phyloP scores from a whole-genome alignment of 805 yeast species.

The Cyberlindnera maritima region DNA sequence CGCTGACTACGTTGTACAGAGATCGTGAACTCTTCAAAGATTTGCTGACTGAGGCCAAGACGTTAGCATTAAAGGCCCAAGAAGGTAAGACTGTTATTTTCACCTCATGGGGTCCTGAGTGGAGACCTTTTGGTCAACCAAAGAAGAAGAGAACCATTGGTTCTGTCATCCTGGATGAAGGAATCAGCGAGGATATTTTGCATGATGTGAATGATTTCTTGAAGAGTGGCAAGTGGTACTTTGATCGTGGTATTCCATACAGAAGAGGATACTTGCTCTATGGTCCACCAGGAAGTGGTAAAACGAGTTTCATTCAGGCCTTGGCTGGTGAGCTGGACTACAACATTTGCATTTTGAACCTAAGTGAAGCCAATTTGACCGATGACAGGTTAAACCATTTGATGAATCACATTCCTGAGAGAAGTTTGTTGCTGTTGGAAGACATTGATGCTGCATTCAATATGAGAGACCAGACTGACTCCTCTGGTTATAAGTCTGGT shows the following conservation, averaged over 20 bases:
- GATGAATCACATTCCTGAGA: conserved; percentile 93
- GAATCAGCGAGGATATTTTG: conserved; percentile 63
- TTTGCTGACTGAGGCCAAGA: conserved; percentile 79
- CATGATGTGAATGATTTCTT: conserved; percentile 80
- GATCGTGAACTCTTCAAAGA: conserved; percentile 71
- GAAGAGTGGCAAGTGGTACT: conserved; percentile 83
- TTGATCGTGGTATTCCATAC: conserved; percentile 95
- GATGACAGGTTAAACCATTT: conserved; percentile 93
- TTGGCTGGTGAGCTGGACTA: conserved; percentile 95
- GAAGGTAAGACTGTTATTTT: conserved; percentile 94
- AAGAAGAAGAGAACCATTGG: conserved; percentile 80
- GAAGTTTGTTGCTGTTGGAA: conserved; percentile 81
- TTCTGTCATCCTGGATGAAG: conserved; percentile 81
- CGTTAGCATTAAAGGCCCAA: conserved; percentile 72
- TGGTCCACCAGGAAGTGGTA: conserved; percentile 98
- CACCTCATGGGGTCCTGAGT: conserved; percentile 97
- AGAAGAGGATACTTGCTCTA: conserved; percentile 89
- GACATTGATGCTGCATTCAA: conserved; percentile 97
- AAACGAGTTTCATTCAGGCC: conserved; percentile 94
- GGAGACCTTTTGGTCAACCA: conserved; percentile 98
- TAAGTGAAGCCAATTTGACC: conserved; percentile 87
- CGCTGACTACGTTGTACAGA: conserved; percentile 81
- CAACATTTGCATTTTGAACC: conserved; percentile 87
- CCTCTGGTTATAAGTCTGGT: conserved; percentile 77
- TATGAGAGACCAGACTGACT: conserved; percentile 71